Conservation (phyloP, 1,284 basidiomycete genomes). For the Ganoderma lingzhi region DNA sequence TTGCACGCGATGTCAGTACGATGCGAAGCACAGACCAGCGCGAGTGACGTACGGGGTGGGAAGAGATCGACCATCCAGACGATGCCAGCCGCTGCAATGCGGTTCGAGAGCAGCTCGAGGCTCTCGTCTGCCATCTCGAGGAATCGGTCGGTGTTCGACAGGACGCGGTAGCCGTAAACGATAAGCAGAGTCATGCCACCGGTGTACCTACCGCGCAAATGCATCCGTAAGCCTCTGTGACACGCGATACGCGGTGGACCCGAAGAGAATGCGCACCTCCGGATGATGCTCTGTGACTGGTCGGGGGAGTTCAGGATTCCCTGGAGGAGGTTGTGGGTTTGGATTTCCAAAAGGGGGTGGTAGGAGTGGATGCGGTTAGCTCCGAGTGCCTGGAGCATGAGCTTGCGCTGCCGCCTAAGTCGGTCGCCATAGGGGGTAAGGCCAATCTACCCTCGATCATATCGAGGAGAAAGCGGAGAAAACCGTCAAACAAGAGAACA, state of each 20-base stretch:
- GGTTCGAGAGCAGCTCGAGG: slow-evolving; percentile 60
- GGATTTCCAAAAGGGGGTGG: slow-evolving; percentile 62
- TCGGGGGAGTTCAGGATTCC: slow-evolving; percentile 42
- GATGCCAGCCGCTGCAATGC: slow-evolving; percentile 68
- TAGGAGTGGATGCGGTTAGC: slow-evolving; percentile 60
- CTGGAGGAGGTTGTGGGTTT: slow-evolving; percentile 48
- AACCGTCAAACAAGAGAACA: neutral
- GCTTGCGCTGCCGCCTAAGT: slow-evolving; percentile 67
- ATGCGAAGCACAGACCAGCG: neutral
- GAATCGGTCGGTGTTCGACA: slow-evolving; percentile 61
- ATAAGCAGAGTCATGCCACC: slow-evolving; percentile 68
- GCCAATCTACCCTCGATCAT: slow-evolving; percentile 53
- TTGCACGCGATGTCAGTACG: slow-evolving; percentile 5
- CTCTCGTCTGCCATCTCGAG: slow-evolving; percentile 68
- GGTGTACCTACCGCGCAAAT: slow-evolving; percentile 50
- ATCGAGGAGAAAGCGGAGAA: slow-evolving; percentile 15
- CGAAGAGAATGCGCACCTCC: slow-evolving; percentile 31
- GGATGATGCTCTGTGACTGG: slow-evolving; percentile 41
- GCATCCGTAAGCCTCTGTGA: neutral
- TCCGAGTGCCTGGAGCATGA: slow-evolving; percentile 70
- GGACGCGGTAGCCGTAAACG: slow-evolving; percentile 70
- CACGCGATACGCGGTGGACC: neutral
- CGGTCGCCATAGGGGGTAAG: slow-evolving; percentile 73
- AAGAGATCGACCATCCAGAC: slow-evolving; percentile 77
- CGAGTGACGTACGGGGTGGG: slow-evolving; percentile 43